Percentiles rank a stretch among this genome's conserved stretches.
These are phyloP conservation scores for Fremontodendron californicum DNA, from an alignment of 345 rosid genomes.

Conservation along the genomic window DNA sequence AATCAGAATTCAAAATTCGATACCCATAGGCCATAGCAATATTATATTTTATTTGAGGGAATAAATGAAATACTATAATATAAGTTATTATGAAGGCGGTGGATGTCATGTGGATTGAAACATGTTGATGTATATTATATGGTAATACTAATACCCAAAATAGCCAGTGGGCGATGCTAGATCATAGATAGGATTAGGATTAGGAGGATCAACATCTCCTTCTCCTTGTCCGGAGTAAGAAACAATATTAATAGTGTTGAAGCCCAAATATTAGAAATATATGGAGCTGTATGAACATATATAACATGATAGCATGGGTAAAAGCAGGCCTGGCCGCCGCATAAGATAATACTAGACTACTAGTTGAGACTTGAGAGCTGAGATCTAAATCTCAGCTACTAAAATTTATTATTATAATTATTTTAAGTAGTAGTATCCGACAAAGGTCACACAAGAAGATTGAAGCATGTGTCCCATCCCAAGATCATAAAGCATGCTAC, in stretches of 20 bases:
- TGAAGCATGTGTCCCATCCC: not conserved
- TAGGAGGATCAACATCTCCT: too few species aligned
- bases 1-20: too few species aligned
- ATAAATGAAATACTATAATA: too few species aligned
- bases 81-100: too few species aligned
- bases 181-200: too few species aligned
- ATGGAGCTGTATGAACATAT: not conserved
- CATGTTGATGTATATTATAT: too few species aligned
- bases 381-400: not conserved
- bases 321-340: not conserved
- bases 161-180: not conserved
- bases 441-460: not conserved
- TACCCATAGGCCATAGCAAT: too few species aligned
- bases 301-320: not conserved
- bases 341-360: not conserved
- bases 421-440: not conserved
- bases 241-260: too few species aligned
- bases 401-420: not conserved
- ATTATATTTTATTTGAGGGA: too few species aligned
- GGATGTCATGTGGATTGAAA: not conserved
- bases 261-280: too few species aligned
- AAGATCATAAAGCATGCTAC: not conserved
- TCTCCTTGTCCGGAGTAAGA: too few species aligned
- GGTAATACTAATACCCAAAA: too few species aligned
- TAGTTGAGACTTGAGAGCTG: not conserved